Percentiles rank a stretch among this genome's conserved stretches.
These are phyloP conservation scores for Lepidopterella palustris DNA, from an alignment of 495 filamentous ascomycete species.

Conservation along the genomic window DNA sequence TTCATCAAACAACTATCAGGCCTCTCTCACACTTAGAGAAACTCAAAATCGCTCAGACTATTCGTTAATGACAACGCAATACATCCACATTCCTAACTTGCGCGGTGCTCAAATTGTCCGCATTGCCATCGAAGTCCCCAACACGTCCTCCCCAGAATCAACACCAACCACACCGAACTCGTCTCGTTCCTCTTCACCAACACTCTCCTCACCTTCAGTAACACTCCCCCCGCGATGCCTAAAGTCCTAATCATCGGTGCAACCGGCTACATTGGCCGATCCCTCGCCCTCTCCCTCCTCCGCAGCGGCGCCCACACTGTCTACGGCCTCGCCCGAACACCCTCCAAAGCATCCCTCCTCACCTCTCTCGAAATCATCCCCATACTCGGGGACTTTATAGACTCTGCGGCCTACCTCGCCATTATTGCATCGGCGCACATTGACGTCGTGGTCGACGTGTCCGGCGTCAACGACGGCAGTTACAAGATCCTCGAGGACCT, in stretches of 20 bases:
- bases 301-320: constrained; percentile 36
- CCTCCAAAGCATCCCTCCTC: constrained; percentile 29
- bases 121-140: neutral
- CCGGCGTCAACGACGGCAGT: constrained; percentile 4
- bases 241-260: constrained; percentile 42
- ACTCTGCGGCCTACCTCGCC: constrained; percentile 12
- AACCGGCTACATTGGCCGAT: constrained; percentile 41
- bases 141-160: neutral
- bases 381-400: constrained; percentile 11
- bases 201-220: neutral
- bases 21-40: neutral
- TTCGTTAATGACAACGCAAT: neutral
- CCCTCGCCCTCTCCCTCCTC: constrained; percentile 35
- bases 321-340: constrained; percentile 38
- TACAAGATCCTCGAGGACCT: neutral
- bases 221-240: constrained; percentile 32
- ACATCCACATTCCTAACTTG: neutral
- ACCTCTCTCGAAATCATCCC: neutral
- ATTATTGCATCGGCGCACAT: constrained; percentile 32
- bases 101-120: neutral
- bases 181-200: neutral
- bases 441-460: constrained; percentile 37
- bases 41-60: neutral
- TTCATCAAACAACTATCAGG: neutral
- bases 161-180: neutral